Base-by-base conservation (phyloP, 2,329 filamentous ascomycete species). In the Kalmusia sp. region DNA sequence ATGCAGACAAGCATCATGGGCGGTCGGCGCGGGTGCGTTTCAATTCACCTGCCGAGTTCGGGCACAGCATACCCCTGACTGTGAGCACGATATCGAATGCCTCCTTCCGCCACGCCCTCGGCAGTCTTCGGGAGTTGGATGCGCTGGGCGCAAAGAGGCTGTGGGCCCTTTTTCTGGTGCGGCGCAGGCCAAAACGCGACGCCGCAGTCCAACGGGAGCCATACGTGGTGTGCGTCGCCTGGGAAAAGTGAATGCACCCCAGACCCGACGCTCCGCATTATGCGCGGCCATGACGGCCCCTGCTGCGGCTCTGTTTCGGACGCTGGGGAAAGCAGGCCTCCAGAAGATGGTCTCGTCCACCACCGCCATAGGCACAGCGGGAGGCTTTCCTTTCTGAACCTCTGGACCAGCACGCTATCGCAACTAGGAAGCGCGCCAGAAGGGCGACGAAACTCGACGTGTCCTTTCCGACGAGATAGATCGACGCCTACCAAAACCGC, bases 191-290 rank as follows among this genome's bases (percentile, higher is more conserved):
- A 34, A 51, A 53, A 52, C 50, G 25, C 27, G 28, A 46, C 28
- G 41, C 41, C 41, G 28, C 28, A 22, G 12, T 19, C 17, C 28
- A 24, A 33, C n/a, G n/a, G n/a, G n/a, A n/a, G n/a, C n/a, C n/a
- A n/a, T n/a, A n/a, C n/a, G n/a, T n/a, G n/a, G n/a, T n/a, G n/a
- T n/a, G n/a, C n/a, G n/a, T n/a, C n/a, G 30, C 9, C 25, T 34
- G 17, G 28, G 22, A 43, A 43, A 47, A 30, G 37, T 22, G 28
- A 45, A 52, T 60, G 60, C 56, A 63, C 60, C 60, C 60, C 60
- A 61, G 54, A 63, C 54, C 56, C 52, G 49, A 40, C 22, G 39
- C 49, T 58, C 58, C 54, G 52, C 60, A 63, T 62, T 49, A 58
- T 62, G 59, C 57, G 53, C 25, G n/a, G 48, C 28, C 44, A 54